Conservation (phyloP, 192 early-diverging fungal species). For the Allomyces javanicus region DNA sequence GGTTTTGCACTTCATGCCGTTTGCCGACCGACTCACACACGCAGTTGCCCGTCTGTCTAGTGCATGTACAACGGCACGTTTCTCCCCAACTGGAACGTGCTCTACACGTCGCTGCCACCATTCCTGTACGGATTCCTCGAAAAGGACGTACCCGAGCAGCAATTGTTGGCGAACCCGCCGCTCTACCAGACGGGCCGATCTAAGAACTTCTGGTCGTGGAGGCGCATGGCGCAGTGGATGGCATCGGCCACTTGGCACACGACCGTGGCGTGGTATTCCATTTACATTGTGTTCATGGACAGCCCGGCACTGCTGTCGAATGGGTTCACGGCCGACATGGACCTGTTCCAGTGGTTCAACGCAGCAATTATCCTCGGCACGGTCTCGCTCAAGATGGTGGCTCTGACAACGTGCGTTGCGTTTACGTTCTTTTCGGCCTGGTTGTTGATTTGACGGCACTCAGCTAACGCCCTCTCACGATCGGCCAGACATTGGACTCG, state of each 20-base stretch:
- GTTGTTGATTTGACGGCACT: no score
- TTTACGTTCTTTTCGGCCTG: no score
- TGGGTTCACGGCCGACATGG: conserved; percentile 60
- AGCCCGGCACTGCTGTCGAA: conserved; percentile 44
- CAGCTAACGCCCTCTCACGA: no score
- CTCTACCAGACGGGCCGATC: conserved; percentile 29
- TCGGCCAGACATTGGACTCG: neutral
- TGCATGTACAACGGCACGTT: conserved; percentile 70
- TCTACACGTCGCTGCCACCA: conserved; percentile 43
- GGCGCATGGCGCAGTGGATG: no score
- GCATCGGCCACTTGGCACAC: neutral
- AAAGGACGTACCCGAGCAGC: conserved; percentile 51
- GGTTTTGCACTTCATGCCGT: neutral
- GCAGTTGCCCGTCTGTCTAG: conserved; percentile 44
- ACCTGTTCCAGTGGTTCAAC: conserved; percentile 63
- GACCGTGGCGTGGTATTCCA: neutral
- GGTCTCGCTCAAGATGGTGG: conserved; percentile 74
- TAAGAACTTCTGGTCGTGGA: no score
- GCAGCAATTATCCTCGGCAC: conserved; percentile 60
- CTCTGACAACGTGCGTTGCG: conserved; percentile 33
- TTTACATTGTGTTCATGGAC: neutral
- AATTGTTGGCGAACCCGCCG: conserved; percentile 41
- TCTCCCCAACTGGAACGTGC: conserved; percentile 68
- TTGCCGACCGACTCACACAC: no score
- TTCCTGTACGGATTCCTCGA: conserved; percentile 44